Base-by-base conservation (phyloP, 73 alveolate genomes). In the Strombidium stylifer region DNA sequence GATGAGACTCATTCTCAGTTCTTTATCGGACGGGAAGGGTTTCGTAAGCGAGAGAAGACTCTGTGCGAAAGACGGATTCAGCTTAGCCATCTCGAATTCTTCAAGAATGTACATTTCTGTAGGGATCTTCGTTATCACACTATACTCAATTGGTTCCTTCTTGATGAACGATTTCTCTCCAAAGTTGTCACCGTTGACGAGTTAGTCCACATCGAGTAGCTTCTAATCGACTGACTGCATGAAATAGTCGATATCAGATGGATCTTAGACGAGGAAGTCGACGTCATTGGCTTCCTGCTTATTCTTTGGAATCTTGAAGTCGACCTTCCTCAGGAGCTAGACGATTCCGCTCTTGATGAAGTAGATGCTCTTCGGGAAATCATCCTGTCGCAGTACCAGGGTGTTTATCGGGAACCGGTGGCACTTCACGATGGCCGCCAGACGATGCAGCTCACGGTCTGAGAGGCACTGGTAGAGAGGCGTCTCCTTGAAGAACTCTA, bases 101-200 rank as follows among this genome's bases (percentile, higher is more conserved):
- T 78, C 81, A 6, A 78, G 64, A 35, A 68, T 66, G 46, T 67
- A 68, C 14, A 78, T 52, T 65, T 78, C 89, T 4, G 79, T 53
- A 2, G 89, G 89, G 32, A 56, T 78, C 7, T 62, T 66, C 0
- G 89, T 78, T 0, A 68, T 69, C 2, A 78, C 54, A 3, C 78
- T 36, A 27, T 57, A 25, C 27, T 59, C 53, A 8, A 79, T 79
- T 24, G 81, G 81, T 14, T 16, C 20, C 40, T 59, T 59, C 8
- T 15, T 21, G 0, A 79, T 47, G 10, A 79, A 28, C 4, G 80
- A 30, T 44, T 68, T 60, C 26, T 79, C 90, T 3, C 84, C 90
- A 46, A 79, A 79, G 23, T 36, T 58, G 39, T 79, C 90, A 8
- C 90, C 90, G n/a, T 46, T 77, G 25, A 73, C 70, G 7, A 73